Evolutionary conservation across 2,329 filamentous ascomycete species (phyloP).

Genomic region (Stagonosporopsis chrysanthemi): DNA sequence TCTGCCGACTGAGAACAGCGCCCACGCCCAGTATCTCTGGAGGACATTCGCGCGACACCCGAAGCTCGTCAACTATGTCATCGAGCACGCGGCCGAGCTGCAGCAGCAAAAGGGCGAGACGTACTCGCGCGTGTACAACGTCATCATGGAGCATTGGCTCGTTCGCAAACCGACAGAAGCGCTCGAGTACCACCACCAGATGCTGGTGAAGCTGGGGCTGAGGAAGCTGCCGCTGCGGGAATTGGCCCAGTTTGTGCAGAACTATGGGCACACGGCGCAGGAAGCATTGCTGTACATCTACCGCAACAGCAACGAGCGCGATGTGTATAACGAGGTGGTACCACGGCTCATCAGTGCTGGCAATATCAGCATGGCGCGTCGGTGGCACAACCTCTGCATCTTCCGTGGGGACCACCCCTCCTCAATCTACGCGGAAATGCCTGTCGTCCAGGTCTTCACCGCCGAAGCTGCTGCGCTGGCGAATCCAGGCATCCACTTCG

Average conservation of each 20-base stretch:
- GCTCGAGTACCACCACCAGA: slow-evolving; percentile 34
- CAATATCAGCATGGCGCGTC: slow-evolving; percentile 35
- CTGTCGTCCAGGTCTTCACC: slow-evolving; percentile 40
- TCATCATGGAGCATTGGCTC: slow-evolving; percentile 54
- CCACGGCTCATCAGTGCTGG: slow-evolving; percentile 38
- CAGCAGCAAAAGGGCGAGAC: slow-evolving; percentile 47
- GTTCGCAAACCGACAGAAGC: slow-evolving; percentile 26
- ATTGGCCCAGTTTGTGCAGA: slow-evolving; percentile 24
- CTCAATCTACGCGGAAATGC: slow-evolving; percentile 37
- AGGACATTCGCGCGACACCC: slow-evolving; percentile 51
- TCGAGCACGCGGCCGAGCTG: slow-evolving; percentile 53
- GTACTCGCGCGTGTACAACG: slow-evolving; percentile 53
- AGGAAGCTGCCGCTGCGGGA: slow-evolving; percentile 35
- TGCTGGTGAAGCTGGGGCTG: slow-evolving; percentile 36
- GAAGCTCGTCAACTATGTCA: slow-evolving; percentile 47
- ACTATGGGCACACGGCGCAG: slow-evolving; percentile 23
- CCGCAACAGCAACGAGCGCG: slow-evolving; percentile 41
- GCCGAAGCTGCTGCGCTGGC: slow-evolving; percentile 31
- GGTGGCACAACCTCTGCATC: slow-evolving; percentile 53
- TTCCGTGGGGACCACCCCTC: slow-evolving; percentile 50
- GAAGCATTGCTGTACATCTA: slow-evolving; percentile 50
- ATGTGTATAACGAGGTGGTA: slow-evolving; percentile 55
- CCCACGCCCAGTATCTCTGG: slow-evolving; percentile 56
- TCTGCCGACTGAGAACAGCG: slow-evolving; percentile 50
- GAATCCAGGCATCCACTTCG: slow-evolving; percentile 15